Conservation (phyloP, 108 stramenopile genomes). For the Pseudonitzschia delicatissima region DNA sequence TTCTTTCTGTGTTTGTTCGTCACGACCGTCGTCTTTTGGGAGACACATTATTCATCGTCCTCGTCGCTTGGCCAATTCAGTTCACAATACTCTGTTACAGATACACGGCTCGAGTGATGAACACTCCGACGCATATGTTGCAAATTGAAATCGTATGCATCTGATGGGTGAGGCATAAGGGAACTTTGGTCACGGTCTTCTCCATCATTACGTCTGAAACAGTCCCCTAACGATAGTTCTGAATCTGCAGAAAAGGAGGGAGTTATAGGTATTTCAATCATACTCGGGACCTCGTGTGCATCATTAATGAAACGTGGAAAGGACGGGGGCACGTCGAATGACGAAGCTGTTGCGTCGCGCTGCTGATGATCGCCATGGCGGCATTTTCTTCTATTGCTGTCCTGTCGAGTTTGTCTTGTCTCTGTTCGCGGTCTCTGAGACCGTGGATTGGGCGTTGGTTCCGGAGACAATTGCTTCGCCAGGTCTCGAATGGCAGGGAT, state of each 20-base stretch:
- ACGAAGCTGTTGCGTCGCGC: too few species aligned
- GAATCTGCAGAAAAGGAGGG: conserved; percentile 3
- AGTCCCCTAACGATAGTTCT: background rate
- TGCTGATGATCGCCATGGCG: too few species aligned
- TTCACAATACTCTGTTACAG: background rate
- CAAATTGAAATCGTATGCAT: background rate
- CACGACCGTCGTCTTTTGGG: background rate
- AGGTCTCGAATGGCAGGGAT: background rate
- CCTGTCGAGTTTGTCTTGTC: too few species aligned
- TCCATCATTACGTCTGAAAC: background rate
- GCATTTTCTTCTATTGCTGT: too few species aligned
- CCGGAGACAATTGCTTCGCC: background rate
- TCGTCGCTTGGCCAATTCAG: conserved; percentile 5
- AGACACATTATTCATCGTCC: background rate
- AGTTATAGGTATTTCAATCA: conserved; percentile 1
- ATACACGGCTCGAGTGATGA: background rate
- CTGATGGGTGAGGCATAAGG: conserved; percentile 8
- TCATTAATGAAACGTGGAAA: too few species aligned
- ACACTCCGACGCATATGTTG: background rate
- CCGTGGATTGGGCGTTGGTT: background rate
- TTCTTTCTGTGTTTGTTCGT: background rate
- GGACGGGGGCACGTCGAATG: background rate
- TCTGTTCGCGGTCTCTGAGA: background rate
- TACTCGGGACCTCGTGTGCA: conserved; percentile 7
- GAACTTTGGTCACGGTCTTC: conserved; percentile 5